Base-by-base conservation (phyloP, 306 rosid species). In the Pyrus communis region DNA sequence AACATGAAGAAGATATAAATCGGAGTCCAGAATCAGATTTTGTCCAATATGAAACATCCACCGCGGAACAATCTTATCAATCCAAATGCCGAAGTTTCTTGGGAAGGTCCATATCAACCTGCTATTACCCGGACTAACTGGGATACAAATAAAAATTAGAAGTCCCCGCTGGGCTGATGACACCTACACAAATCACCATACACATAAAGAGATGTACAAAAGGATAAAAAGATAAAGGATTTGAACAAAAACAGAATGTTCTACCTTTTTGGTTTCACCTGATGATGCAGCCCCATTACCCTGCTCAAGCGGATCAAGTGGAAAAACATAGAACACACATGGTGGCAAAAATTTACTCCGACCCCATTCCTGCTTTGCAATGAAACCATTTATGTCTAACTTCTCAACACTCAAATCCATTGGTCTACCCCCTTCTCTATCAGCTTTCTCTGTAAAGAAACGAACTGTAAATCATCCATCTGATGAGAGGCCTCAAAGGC, bases 341-440 rank as follows among this genome's bases (percentile, higher is more conserved):
- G 99, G 99, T 31, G 99, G 77, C 55, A 89, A 52, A 84, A 90
- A 90, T 76, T 71, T 87, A 79, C 85, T 78, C 15, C 70, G 40
- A 72, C 90, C 84, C 85, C 80, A 74, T 19, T 82, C 91, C 57
- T 82, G 91, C 54, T 85, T 25, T 77, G 88, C 97, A 12, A 11
- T 54, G 81, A 88, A 92, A 67, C 99, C 99, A 78, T 90, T 81
- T 72, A 80, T 18, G 83, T 86, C 91, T n/a, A 84, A 77, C 75
- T 72, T 82, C 52, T 77, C 81, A 67, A 95, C 68, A 2, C 55
- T 51, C 87, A 95, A 5, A 23, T 95, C 89, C 62, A 92, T 84
- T 22, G 97, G 99, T 79, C 84, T 86, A 49, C 99, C 99, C 21
- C 99, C 99, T 88, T 95, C 97, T 88, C 96, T 95, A 81, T 95